A percentile compares a stretch with the other conserved stretches of the same genome.
phyloP scores from a whole-genome alignment of 208 protist species.

The Crithidia fasciculata region DNA sequence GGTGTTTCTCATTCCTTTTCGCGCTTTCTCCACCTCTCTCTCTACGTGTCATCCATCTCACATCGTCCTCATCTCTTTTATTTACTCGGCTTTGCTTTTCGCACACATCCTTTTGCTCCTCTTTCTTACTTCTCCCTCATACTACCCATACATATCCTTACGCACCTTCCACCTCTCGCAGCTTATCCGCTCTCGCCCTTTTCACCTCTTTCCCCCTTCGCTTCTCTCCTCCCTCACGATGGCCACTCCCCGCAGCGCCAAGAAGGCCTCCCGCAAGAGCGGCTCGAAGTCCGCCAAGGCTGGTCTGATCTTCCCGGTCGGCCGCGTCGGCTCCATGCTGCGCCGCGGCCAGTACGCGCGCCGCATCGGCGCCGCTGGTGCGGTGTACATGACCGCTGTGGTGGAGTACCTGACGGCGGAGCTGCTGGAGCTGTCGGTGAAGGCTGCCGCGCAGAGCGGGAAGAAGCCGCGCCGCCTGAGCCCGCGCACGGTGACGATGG shows the following conservation, averaged over 20 bases:
- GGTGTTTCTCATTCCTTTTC: too few species aligned
- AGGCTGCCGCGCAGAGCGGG: constrained; percentile 49
- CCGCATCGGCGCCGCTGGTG: constrained; percentile 96
- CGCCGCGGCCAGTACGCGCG: constrained; percentile 95
- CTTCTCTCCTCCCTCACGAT: constrained; percentile 35
- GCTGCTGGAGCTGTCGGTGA: constrained; percentile 68
- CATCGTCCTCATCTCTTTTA: too few species aligned
- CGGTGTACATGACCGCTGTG: constrained; percentile 98
- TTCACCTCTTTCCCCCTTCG: not conserved
- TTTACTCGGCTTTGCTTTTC: too few species aligned
- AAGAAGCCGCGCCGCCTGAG: constrained; percentile 71
- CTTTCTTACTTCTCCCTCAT: not conserved
- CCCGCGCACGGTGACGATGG: constrained; percentile 70
- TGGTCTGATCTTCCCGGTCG: constrained; percentile 99
- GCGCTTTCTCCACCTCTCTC: too few species aligned
- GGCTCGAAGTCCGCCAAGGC: constrained; percentile 93
- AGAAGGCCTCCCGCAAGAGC: constrained; percentile 78
- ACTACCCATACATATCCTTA: not conserved
- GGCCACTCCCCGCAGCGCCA: constrained; percentile 68
- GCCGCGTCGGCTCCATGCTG: constrained; percentile 96
- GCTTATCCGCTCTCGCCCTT: constrained; percentile 16
- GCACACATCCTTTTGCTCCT: not conserved
- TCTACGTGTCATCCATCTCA: too few species aligned
- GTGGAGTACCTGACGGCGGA: constrained; percentile 97
- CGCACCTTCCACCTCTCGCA: not conserved